These are phyloP conservation scores for Apiotrichum laibachii DNA, from an alignment of 1,284 basidiomycete species.

Conservation along the genomic window DNA sequence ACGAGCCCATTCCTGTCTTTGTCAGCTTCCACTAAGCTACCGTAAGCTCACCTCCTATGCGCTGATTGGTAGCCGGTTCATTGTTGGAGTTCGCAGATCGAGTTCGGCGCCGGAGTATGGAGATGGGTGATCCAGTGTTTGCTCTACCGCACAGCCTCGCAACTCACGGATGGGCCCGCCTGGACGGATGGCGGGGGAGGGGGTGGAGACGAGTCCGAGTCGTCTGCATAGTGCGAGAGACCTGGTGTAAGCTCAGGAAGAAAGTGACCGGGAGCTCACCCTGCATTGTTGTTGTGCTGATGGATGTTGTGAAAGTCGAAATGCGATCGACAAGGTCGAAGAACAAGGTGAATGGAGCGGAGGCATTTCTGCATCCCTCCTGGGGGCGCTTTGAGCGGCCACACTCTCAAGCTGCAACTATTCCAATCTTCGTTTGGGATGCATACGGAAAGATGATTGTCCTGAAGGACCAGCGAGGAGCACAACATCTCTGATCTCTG, in stretches of 20 bases:
- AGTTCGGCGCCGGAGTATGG: background rate
- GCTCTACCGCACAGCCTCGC: background rate
- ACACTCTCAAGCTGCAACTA: no score
- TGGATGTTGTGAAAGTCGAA: background rate
- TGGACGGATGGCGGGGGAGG: background rate
- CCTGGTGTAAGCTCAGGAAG: constrained; percentile 12
- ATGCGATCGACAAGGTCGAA: no score
- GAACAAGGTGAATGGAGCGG: no score
- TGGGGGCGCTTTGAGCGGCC: no score
- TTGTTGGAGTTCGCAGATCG: background rate
- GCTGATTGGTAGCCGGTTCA: background rate
- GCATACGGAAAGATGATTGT: no score
- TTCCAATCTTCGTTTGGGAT: no score
- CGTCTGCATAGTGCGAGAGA: constrained; percentile 18
- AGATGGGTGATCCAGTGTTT: constrained; percentile 17
- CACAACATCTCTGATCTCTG: no score
- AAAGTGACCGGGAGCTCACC: background rate
- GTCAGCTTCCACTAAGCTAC: no score
- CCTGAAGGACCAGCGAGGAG: no score
- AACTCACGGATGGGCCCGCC: constrained; percentile 22
- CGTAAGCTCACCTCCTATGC: constrained; percentile 2
- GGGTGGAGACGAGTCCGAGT: constrained; percentile 16
- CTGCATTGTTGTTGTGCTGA: constrained; percentile 8
- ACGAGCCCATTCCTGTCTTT: background rate
- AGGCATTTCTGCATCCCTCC: no score